A percentile compares a stretch with the other conserved stretches of the same genome.
phyloP scores from a whole-genome alignment of 495 filamentous ascomycete genomes.

The Talaromyces thailandensis region DNA sequence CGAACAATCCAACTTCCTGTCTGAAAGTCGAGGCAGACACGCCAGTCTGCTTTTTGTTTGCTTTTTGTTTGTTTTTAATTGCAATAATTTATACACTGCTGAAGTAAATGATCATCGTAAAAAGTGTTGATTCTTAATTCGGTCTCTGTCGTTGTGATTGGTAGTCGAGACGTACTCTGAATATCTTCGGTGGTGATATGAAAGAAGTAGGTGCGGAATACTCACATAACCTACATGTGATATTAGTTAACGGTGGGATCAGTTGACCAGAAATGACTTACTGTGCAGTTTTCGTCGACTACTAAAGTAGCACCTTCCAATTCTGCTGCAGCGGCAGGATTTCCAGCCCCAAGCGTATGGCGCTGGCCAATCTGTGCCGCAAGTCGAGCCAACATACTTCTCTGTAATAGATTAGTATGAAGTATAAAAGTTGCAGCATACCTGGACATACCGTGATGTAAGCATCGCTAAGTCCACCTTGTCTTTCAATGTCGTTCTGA shows the following conservation, averaged over 20 bases:
- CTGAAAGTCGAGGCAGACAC: background rate
- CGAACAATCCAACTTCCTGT: background rate
- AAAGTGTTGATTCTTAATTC: background rate
- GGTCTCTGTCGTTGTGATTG: background rate
- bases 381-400: conserved; percentile 51
- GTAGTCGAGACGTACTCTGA: background rate
- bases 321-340: conserved; percentile 4
- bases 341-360: conserved; percentile 11
- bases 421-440: conserved; percentile 7
- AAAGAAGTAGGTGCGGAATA: conserved; percentile 6
- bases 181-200: background rate
- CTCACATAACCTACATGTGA: conserved; percentile 11
- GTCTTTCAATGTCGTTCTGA: conserved; percentile 55
- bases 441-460: conserved; percentile 49
- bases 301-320: conserved; percentile 15
- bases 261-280: background rate
- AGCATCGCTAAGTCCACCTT: conserved; percentile 52
- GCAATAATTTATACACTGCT: background rate
- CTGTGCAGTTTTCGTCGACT: conserved; percentile 23
- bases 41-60: background rate
- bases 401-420: conserved; percentile 28
- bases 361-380: conserved; percentile 38
- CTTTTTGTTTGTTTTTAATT: background rate
- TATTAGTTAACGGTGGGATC: background rate
- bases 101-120: background rate